phyloP scores from a whole-genome alignment of 2,329 filamentous ascomycete genomes.

The Fusarium sp. region DNA sequence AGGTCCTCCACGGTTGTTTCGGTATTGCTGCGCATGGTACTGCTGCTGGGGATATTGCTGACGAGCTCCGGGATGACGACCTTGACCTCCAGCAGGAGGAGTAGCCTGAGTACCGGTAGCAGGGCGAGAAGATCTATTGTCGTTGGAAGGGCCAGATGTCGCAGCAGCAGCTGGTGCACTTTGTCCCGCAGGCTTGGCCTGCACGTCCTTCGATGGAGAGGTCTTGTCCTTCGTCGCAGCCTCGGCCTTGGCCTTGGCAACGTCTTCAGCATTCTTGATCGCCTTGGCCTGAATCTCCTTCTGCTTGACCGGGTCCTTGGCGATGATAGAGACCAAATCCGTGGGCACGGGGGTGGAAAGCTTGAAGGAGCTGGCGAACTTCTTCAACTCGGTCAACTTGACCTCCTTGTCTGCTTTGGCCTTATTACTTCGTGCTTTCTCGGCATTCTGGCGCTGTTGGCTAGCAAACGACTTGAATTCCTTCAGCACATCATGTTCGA shows the following conservation, averaged over 20 bases:
- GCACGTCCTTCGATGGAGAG: constrained; percentile 58
- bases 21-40: constrained; percentile 61
- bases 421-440: constrained; percentile 69
- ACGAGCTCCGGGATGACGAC: constrained; percentile 62
- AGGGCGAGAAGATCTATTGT: constrained; percentile 50
- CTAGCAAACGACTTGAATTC: constrained; percentile 74
- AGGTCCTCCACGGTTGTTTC: constrained; percentile 60
- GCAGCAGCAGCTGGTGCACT: constrained; percentile 31
- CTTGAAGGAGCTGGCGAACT: constrained; percentile 95
- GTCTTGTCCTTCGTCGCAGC: constrained; percentile 57
- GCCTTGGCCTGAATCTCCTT: constrained; percentile 92
- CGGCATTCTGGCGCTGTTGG: constrained; percentile 65
- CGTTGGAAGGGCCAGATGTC: constrained; percentile 32
- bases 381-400: constrained; percentile 93
- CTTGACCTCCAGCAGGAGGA: constrained; percentile 45
- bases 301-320: constrained; percentile 96
- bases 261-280: constrained; percentile 77
- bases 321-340: constrained; percentile 93
- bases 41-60: constrained; percentile 60
- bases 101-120: constrained; percentile 50
- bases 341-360: constrained; percentile 90
- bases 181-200: constrained; percentile 52
- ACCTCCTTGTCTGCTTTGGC: constrained; percentile 84
- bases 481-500: constrained; percentile 71
- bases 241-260: constrained; percentile 66